Evolutionary conservation across 148 eudicot species (phyloP), one percentile per base, ranked within the genome.

Genomic region (Arctostaphylos glauca): DNA sequence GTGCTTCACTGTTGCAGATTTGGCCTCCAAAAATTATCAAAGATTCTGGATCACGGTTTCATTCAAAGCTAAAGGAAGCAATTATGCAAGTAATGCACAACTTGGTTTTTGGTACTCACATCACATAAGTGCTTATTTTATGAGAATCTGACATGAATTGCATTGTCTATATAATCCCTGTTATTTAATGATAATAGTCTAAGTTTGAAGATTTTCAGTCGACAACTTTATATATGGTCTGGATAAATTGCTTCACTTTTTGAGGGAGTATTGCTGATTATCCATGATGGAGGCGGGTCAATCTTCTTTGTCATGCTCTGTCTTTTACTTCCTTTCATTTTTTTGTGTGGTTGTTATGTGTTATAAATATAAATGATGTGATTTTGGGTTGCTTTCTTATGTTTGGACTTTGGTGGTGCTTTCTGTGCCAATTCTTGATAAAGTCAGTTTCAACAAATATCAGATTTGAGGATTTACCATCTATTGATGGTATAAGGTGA

Each of bases 1-100:
- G 8, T 80, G 59, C 83, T 86, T 76, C 71, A n/a, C 81, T 83
- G 66, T 19, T 88, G 91, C 91, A 97, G 99, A 91, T 97, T 88
- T 97, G 99, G 99, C 98, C 99, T 85, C 99, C 99, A 19, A 94
- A 93, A 86, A 91, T 86, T 87, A 88, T 97, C 56, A 97, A 92
- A 88, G 99, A 97, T 89, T 92, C 97, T 38, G 98, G 93, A 76
- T 94, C 98, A 59, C 92, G 87, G 43, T 89, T 97, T 84, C 99
- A 97, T 86, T 89, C 92, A 43, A 90, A 90, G 87, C 92, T 97
- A 62, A 97, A 93, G 86, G 98, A 97, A 85, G 96, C 95, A 81
- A 91, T 97, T 83, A 81, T 92, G 89, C 94, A 90, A 88, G 99
- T 94, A n/a, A 89, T 91, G 71, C 56, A 81, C 60, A 44, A 49